These are phyloP conservation scores for Trametes cingulata DNA, from an alignment of 768 basidiomycete genomes.

Conservation along the genomic window DNA sequence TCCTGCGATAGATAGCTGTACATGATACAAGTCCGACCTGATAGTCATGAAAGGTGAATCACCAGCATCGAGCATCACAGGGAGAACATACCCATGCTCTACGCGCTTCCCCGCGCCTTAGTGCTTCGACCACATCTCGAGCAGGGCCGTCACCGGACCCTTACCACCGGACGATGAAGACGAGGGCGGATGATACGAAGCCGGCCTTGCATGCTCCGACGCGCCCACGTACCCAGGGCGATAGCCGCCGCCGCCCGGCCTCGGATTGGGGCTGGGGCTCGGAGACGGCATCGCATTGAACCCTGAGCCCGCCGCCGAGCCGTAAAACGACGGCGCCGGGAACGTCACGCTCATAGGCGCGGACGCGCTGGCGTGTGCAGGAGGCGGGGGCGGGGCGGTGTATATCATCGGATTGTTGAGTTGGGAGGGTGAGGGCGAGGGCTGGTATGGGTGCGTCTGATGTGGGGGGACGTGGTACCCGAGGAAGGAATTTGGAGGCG, in stretches of 20 bases:
- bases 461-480: conserved; percentile 33
- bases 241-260: not conserved
- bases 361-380: conserved; percentile 2
- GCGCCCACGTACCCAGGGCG: not conserved
- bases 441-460: conserved; percentile 38
- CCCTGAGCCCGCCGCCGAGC: not conserved
- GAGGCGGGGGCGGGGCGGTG: conserved; percentile 35
- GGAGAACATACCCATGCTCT: too few species aligned
- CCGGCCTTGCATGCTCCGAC: not conserved
- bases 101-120: not conserved
- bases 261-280: too few species aligned
- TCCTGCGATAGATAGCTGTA: too few species aligned
- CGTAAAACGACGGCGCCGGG: conserved; percentile 1
- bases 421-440: conserved; percentile 46
- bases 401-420: conserved; percentile 44
- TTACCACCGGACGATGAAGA: conserved; percentile 1
- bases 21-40: too few species aligned
- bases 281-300: conserved; percentile 3
- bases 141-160: conserved; percentile 14
- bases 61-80: too few species aligned
- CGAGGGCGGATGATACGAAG: not conserved
- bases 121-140: conserved; percentile 21
- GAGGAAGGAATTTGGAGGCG: not conserved
- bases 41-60: too few species aligned
- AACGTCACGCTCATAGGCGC: conserved; percentile 7